phyloP scores from a whole-genome alignment of 2,329 filamentous ascomycete species.

The Phoma sp. region DNA sequence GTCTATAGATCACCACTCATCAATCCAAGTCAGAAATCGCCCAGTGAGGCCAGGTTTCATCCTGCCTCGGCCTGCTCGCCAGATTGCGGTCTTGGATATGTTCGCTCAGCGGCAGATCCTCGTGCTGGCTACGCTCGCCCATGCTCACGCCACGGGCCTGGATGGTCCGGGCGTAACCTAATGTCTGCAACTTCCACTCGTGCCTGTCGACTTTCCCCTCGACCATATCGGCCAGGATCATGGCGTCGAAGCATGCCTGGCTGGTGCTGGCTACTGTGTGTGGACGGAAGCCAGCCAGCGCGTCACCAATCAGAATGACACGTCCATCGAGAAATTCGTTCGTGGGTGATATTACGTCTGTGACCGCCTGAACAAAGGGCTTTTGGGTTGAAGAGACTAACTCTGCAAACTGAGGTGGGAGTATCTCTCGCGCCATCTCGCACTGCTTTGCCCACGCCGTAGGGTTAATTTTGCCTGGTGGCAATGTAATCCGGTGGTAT shows the following conservation, averaged over 20 bases:
- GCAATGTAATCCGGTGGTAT: slow-evolving; percentile 52
- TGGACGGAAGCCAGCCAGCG: slow-evolving; percentile 54
- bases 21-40: slow-evolving; percentile 18
- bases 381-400: slow-evolving; percentile 49
- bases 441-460: slow-evolving; percentile 50
- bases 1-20: not conserved
- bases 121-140: slow-evolving; percentile 51
- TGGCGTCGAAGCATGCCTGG: slow-evolving; percentile 55
- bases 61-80: slow-evolving; percentile 30
- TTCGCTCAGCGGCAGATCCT: slow-evolving; percentile 33
- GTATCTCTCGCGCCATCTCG: slow-evolving; percentile 33
- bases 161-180: slow-evolving; percentile 46
- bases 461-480: slow-evolving; percentile 49
- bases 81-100: slow-evolving; percentile 33
- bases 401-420: slow-evolving; percentile 52
- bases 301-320: slow-evolving; percentile 56
- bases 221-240: slow-evolving; percentile 50
- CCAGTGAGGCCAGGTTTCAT: slow-evolving; percentile 37
- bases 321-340: slow-evolving; percentile 51
- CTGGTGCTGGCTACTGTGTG: slow-evolving; percentile 56
- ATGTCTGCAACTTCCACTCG: slow-evolving; percentile 46
- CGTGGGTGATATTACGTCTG: slow-evolving; percentile 48
- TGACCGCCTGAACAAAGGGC: slow-evolving; percentile 56
- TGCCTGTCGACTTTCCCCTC: slow-evolving; percentile 43
- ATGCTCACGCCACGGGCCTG: slow-evolving; percentile 50